Percentiles rank a stretch among this genome's conserved stretches.
Conservation (phyloP, 2,329 filamentous ascomycete species). For the Camptophora hylomeconis region DNA sequence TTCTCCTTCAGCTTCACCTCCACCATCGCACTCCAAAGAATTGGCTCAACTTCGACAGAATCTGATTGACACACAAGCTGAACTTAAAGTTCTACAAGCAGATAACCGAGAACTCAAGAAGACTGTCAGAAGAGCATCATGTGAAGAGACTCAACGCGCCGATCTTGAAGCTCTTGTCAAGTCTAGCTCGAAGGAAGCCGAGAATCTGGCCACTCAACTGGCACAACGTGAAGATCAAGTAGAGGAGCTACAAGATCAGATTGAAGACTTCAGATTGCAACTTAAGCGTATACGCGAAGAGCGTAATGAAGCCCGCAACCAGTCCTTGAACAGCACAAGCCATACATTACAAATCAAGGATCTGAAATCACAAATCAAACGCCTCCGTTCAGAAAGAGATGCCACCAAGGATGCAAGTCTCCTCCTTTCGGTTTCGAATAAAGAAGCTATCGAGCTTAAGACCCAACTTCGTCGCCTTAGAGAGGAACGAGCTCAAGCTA, state of each 20-base stretch:
- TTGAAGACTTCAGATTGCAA: no score
- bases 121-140: slow-evolving; percentile 37
- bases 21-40: slow-evolving; percentile 45
- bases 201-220: slow-evolving; percentile 61
- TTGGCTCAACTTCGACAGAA: slow-evolving; percentile 47
- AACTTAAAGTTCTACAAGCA: slow-evolving; percentile 41
- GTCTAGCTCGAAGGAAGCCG: slow-evolving; percentile 36
- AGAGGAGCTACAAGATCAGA: slow-evolving; percentile 30
- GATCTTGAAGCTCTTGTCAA: slow-evolving; percentile 34
- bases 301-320: slow-evolving; percentile 8
- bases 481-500: slow-evolving; percentile 31
- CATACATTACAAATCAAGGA: no score
- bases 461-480: slow-evolving; percentile 51
- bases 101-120: slow-evolving; percentile 39
- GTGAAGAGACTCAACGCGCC: slow-evolving; percentile 29
- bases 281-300: slow-evolving; percentile 2
- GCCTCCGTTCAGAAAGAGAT: slow-evolving; percentile 32
- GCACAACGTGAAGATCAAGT: slow-evolving; percentile 56
- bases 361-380: slow-evolving; percentile 49
- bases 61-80: slow-evolving; percentile 46
- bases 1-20: slow-evolving; percentile 38
- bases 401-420: slow-evolving; percentile 47
- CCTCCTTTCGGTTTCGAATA: slow-evolving; percentile 56
- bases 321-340: slow-evolving; percentile 44
- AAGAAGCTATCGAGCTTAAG: slow-evolving; percentile 43